These are phyloP conservation scores for Pseudogymnoascus pannorum DNA, from an alignment of 2,329 filamentous ascomycete species.

Conservation along the genomic window DNA sequence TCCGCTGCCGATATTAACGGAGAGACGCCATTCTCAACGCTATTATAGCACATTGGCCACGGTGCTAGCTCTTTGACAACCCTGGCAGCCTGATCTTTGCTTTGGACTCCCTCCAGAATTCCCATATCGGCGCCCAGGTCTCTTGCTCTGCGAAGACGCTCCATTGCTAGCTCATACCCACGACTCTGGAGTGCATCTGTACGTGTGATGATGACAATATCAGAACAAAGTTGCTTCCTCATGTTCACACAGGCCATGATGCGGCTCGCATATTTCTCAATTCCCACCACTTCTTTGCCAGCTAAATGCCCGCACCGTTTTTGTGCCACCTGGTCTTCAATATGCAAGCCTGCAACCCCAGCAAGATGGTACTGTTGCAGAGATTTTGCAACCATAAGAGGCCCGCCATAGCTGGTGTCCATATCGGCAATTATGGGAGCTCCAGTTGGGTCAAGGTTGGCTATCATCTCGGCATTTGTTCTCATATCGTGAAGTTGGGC, in stretches of 20 bases:
- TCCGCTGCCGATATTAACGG: slow-evolving; percentile 45
- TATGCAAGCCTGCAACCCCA: slow-evolving; percentile 52
- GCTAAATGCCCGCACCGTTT: slow-evolving; percentile 60
- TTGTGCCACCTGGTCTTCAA: slow-evolving; percentile 56
- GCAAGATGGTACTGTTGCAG: slow-evolving; percentile 43
- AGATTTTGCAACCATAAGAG: slow-evolving; percentile 46
- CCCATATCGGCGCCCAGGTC: slow-evolving; percentile 51
- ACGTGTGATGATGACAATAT: slow-evolving; percentile 58
- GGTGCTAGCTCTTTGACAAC: slow-evolving; percentile 36
- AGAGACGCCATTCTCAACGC: slow-evolving; percentile 48
- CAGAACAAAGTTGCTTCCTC: slow-evolving; percentile 39
- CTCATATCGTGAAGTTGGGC: slow-evolving; percentile 45
- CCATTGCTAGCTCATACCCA: slow-evolving; percentile 50
- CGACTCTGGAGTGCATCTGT: slow-evolving; percentile 52
- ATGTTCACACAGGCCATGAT: slow-evolving; percentile 49
- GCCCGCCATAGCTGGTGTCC: slow-evolving; percentile 47
- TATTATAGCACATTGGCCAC: slow-evolving; percentile 47
- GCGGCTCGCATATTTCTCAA: slow-evolving; percentile 45
- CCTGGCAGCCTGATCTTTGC: slow-evolving; percentile 40
- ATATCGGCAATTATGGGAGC: slow-evolving; percentile 44
- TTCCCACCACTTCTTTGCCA: slow-evolving; percentile 52
- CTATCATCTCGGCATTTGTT: slow-evolving; percentile 45
- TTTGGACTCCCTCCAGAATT: slow-evolving; percentile 52
- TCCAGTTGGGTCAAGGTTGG: slow-evolving; percentile 39
- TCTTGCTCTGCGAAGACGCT: slow-evolving; percentile 42